phyloP scores from a whole-genome alignment of 108 stramenopile genomes.

The Poteriospumella lacustris region DNA sequence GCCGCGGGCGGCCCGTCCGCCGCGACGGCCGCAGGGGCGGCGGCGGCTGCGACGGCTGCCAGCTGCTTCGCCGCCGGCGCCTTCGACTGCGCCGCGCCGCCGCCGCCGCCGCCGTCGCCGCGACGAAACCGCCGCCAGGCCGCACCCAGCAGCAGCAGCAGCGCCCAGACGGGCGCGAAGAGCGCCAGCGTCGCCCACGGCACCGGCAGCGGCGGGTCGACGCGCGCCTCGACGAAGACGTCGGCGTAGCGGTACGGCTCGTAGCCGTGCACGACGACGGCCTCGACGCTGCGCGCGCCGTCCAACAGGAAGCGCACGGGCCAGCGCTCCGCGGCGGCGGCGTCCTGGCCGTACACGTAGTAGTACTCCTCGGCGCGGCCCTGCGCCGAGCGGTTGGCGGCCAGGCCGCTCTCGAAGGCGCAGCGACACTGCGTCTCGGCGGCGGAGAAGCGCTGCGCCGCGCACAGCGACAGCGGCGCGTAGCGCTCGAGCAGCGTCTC shows the following conservation, averaged over 20 bases:
- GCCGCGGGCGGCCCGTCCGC: too few relatives aligned
- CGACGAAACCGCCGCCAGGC: too few relatives aligned
- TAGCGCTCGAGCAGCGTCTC: not conserved
- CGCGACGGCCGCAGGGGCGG: too few relatives aligned
- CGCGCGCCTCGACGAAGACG: not conserved
- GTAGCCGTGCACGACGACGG: not conserved
- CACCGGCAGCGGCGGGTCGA: not conserved
- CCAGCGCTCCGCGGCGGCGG: not conserved
- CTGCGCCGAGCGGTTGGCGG: not conserved
- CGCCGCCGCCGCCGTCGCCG: too few relatives aligned
- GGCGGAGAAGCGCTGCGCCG: not conserved
- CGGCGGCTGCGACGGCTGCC: too few relatives aligned
- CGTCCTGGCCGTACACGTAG: not conserved
- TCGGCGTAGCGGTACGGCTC: not conserved
- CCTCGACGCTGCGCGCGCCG: not conserved
- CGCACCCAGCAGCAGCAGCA: too few relatives aligned
- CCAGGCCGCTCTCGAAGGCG: not conserved
- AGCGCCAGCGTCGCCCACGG: too few relatives aligned
- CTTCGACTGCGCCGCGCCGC: too few relatives aligned
- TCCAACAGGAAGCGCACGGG: not conserved
- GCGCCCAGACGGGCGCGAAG: too few relatives aligned
- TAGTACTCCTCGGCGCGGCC: not conserved
- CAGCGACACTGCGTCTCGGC: not conserved
- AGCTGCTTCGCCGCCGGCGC: too few relatives aligned
- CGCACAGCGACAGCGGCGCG: not conserved